A percentile compares a stretch with the other conserved stretches of the same genome.
These are phyloP conservation scores for Goffeauzyma gilvescens DNA, from an alignment of 768 basidiomycete genomes.

Conservation along the genomic window DNA sequence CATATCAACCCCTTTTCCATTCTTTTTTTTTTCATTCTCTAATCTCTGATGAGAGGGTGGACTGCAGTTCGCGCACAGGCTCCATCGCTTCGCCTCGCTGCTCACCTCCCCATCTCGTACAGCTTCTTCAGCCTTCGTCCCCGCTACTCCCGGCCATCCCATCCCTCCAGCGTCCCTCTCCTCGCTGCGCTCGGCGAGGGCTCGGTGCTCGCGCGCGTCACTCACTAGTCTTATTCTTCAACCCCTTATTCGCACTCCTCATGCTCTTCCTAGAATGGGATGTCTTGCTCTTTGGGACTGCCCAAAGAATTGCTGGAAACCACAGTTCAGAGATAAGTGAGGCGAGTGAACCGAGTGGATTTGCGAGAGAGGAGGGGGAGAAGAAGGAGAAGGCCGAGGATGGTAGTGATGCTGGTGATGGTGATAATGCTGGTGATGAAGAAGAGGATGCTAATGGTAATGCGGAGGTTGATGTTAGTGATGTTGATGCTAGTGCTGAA, in stretches of 20 bases:
- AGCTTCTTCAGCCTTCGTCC: not conserved
- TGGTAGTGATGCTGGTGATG: slow-evolving; percentile 21
- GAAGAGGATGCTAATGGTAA: slow-evolving; percentile 1
- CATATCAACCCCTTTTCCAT: too few species aligned
- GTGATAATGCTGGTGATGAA: slow-evolving; percentile 1
- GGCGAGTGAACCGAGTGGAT: slow-evolving; percentile 29
- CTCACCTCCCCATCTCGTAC: too few species aligned
- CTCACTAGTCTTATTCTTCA: slow-evolving; percentile 82
- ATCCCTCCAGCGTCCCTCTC: not conserved
- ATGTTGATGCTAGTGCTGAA: too few species aligned
- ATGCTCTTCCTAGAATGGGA: slow-evolving; percentile 90
- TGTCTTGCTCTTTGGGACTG: slow-evolving; percentile 83
- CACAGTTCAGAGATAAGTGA: slow-evolving; percentile 46
- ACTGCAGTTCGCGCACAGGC: too few species aligned
- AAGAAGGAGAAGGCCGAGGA: slow-evolving; percentile 27
- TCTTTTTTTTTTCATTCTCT: too few species aligned
- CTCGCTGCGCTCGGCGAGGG: not conserved
- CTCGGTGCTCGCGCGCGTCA: slow-evolving; percentile 1
- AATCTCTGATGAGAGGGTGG: too few species aligned
- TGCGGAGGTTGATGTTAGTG: not conserved
- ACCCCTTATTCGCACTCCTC: slow-evolving; percentile 80
- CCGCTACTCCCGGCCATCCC: not conserved
- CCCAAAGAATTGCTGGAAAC: slow-evolving; percentile 73
- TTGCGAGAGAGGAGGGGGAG: slow-evolving; percentile 1
- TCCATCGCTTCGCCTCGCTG: too few species aligned